phyloP scores from a whole-genome alignment of 352 stramenopile genomes.

The Phytophthora cryptogea region DNA sequence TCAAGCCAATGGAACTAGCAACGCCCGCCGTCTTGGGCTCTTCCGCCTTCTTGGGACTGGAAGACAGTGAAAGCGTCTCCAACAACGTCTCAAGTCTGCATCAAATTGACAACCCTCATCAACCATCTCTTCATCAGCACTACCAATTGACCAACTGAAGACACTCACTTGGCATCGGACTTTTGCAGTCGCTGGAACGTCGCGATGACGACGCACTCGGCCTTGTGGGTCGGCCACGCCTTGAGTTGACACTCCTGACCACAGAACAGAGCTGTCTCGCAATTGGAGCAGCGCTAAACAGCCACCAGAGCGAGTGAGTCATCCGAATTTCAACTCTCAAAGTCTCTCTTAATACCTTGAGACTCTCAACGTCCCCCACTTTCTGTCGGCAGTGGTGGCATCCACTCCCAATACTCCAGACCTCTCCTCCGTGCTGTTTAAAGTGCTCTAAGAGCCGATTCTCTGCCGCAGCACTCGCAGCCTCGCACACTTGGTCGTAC shows the following conservation, averaged over 20 bases:
- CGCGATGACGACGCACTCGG: conserved; percentile 61
- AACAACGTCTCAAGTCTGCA: conserved; percentile 48
- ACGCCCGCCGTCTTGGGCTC: conserved; percentile 50
- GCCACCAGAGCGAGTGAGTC: background rate
- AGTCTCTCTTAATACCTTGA: conserved; percentile 42
- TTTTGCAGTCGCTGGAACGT: conserved; percentile 44
- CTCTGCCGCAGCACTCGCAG: conserved; percentile 65
- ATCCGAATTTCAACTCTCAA: no score
- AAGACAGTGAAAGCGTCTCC: conserved; percentile 42
- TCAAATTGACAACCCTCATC: background rate
- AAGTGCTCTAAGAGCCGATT: conserved; percentile 76
- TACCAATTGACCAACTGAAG: no score
- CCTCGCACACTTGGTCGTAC: conserved; percentile 71
- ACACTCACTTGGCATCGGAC: conserved; percentile 23
- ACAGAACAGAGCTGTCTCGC: conserved; percentile 69
- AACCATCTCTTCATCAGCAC: no score
- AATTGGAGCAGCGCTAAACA: conserved; percentile 59
- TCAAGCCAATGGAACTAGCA: conserved; percentile 60
- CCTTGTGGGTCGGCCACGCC: conserved; percentile 62
- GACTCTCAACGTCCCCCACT: conserved; percentile 40
- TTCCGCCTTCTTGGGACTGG: conserved; percentile 37
- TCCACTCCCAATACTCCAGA: conserved; percentile 67
- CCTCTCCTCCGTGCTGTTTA: conserved; percentile 70
- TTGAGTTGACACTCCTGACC: conserved; percentile 62
- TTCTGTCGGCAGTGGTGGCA: conserved; percentile 64